Base-by-base conservation (phyloP, 495 filamentous ascomycete species). In the Neurospora discreta region DNA sequence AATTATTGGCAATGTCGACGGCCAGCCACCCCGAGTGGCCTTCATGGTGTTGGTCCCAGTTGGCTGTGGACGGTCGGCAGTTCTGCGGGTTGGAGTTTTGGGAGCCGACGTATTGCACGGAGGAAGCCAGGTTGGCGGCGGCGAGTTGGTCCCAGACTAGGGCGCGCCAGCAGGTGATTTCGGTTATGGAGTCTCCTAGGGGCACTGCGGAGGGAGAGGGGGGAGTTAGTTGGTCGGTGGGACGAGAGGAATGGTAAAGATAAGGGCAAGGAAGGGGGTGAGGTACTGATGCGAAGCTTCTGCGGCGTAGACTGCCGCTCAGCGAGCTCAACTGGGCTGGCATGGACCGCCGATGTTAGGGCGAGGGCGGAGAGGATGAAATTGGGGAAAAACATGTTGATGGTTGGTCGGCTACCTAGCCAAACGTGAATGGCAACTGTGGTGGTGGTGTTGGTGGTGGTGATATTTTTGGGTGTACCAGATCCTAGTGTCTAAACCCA, bases 1-100 rank as follows among this genome's bases (percentile, higher is more conserved):
- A 78, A 42, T 79, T 82, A 75, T 83, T 81, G 36, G 82, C 82
- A 67, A 85, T 82, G 71, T 84, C 78, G 74, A 82, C 78, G 60
- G 82, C 82, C 9, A 82, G 77, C 68, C 78, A 83, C 30, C 83
- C 82, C 23, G 80, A 75, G 70, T 85, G 83, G 44, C 83, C 83
- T 73, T 84, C 83, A 73, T 85, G 80, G 69, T 81, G 77, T 58
- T 78, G 75, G 40, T 84, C 81, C 69, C 70, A 77, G 73, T 77
- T 76, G 40, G 74, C 44, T 4, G 75, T 77, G 10, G 70, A 69
- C 1, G 78, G 77, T 43, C 72, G 39, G 77, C 80, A 82, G 71
- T 75, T 75, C 71, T 80, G 77, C 23, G 80, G 78, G 74, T 80
- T 81, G 74, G 75, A 77, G 70, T 79, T 81, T 73, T 78, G 73